Percentiles rank a stretch among this genome's conserved stretches.
Evolutionary conservation across 768 basidiomycete species (phyloP).

Genomic region (Tylopilus felleus): DNA sequence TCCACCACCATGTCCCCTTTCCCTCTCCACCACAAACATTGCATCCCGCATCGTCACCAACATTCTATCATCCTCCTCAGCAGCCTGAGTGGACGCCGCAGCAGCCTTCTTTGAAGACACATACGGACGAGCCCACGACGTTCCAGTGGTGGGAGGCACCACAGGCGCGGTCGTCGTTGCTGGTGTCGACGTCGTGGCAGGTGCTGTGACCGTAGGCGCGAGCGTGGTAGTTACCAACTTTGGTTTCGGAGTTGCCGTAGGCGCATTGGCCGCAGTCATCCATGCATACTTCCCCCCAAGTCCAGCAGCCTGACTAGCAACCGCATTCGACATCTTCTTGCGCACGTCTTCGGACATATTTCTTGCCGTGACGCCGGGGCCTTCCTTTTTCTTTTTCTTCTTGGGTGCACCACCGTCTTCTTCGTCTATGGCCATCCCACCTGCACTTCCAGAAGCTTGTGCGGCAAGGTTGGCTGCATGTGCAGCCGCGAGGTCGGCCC

Average conservation of each 20-base stretch:
- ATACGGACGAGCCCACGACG: conserved; percentile 63
- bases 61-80: conserved; percentile 58
- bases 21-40: conserved; percentile 81
- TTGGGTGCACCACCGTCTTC: conserved; percentile 63
- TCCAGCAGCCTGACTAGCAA: conserved; percentile 87
- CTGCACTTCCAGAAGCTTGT: conserved; percentile 42
- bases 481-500: conserved; percentile 67
- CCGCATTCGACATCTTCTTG: conserved; percentile 90
- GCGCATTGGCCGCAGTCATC: conserved; percentile 70
- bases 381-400: conserved; percentile 79
- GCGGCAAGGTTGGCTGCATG: conserved; percentile 62
- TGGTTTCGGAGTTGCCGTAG: conserved; percentile 39
- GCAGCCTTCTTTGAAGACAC: conserved; percentile 49
- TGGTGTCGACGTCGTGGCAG: conserved; percentile 26
- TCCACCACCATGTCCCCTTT: conserved; percentile 80
- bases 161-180: conserved; percentile 34
- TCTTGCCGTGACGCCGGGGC: conserved; percentile 77
- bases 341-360: conserved; percentile 91
- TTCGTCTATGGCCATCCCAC: conserved; percentile 35
- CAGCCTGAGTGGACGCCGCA: conserved; percentile 29
- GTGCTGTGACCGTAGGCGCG: conserved; percentile 25
- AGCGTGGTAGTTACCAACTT: conserved; percentile 33
- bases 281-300: conserved; percentile 80
- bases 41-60: conserved; percentile 74
- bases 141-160: conserved; percentile 24